A percentile compares a stretch with the other conserved stretches of the same genome.
Conservation (phyloP, 805 yeast species). For the Suhomyces canberraensis region DNA sequence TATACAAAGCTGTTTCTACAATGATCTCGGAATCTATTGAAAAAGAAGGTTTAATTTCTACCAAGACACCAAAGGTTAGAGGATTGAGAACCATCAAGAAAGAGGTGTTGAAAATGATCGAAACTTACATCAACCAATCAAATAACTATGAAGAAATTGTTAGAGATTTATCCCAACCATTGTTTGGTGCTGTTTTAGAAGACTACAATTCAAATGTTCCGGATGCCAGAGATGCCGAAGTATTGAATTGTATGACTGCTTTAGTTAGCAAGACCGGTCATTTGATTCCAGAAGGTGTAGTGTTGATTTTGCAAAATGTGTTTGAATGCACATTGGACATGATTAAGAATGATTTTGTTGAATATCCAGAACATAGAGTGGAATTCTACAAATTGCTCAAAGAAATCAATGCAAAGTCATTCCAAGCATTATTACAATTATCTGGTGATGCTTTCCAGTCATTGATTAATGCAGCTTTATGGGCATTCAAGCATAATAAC, state of each 20-base stretch:
- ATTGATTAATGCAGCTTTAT: slow-evolving; percentile 87
- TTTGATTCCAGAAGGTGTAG: slow-evolving; percentile 85
- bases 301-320: slow-evolving; percentile 80
- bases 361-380: slow-evolving; percentile 96
- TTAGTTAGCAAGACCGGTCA: slow-evolving; percentile 84
- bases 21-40: slow-evolving; percentile 82
- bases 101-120: slow-evolving; percentile 85
- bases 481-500: slow-evolving; percentile 98
- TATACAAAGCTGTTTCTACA: slow-evolving; percentile 83
- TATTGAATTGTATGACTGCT: slow-evolving; percentile 89
- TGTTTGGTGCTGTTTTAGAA: slow-evolving; percentile 79
- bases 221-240: slow-evolving; percentile 97
- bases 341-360: slow-evolving; percentile 94
- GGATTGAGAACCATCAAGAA: slow-evolving; percentile 95
- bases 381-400: slow-evolving; percentile 89
- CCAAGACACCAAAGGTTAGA: slow-evolving; percentile 92
- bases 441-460: slow-evolving; percentile 91
- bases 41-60: slow-evolving; percentile 78
- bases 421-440: slow-evolving; percentile 79
- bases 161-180: slow-evolving; percentile 74
- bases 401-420: slow-evolving; percentile 81
- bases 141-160: slow-evolving; percentile 83
- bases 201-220: slow-evolving; percentile 89
- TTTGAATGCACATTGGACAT: slow-evolving; percentile 92
- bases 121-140: slow-evolving; percentile 83